These are phyloP conservation scores for Coemansia sp. DNA, from an alignment of 192 early-diverging fungal genomes.

Conservation along the genomic window DNA sequence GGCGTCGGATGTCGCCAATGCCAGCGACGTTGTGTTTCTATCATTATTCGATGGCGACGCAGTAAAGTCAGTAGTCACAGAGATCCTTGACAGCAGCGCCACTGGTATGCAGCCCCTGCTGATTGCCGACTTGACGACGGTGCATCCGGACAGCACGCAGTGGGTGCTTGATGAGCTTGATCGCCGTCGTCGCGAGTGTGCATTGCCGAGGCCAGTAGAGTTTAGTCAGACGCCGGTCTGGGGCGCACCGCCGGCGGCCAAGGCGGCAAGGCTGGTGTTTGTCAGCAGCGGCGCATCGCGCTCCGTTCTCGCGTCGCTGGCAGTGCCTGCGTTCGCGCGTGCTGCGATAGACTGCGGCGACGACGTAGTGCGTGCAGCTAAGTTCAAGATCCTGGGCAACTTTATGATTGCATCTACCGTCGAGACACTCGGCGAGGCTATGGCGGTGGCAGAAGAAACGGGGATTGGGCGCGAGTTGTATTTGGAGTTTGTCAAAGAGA, in stretches of 20 bases:
- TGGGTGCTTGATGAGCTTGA: slow-evolving; percentile 29
- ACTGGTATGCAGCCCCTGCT: slow-evolving; percentile 19
- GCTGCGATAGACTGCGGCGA: slow-evolving; percentile 58
- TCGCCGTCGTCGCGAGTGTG: neutral
- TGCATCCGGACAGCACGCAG: slow-evolving; percentile 50
- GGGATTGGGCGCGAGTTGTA: slow-evolving; percentile 59
- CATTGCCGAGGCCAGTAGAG: slow-evolving; percentile 8
- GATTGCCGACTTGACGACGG: slow-evolving; percentile 66
- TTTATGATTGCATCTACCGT: slow-evolving; percentile 62
- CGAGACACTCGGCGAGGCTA: slow-evolving; percentile 67
- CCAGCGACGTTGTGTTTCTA: slow-evolving; percentile 63
- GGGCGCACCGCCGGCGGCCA: slow-evolving; percentile 59
- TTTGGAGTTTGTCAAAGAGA: slow-evolving; percentile 55
- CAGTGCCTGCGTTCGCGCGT: slow-evolving; percentile 49
- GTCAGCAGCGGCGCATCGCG: slow-evolving; percentile 50
- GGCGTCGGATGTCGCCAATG: slow-evolving; percentile 38
- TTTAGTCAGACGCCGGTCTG: slow-evolving; percentile 61
- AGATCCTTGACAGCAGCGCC: slow-evolving; percentile 26
- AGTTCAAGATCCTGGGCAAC: slow-evolving; percentile 71
- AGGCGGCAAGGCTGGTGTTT: slow-evolving; percentile 56
- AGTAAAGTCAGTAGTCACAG: slow-evolving; percentile 48
- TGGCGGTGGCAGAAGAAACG: slow-evolving; percentile 60
- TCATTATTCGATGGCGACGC: slow-evolving; percentile 65
- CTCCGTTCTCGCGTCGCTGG: slow-evolving; percentile 7
- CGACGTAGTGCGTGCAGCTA: slow-evolving; percentile 47